phyloP scores from a whole-genome alignment of 1,139 yeast genomes.

The Candida anutae region DNA sequence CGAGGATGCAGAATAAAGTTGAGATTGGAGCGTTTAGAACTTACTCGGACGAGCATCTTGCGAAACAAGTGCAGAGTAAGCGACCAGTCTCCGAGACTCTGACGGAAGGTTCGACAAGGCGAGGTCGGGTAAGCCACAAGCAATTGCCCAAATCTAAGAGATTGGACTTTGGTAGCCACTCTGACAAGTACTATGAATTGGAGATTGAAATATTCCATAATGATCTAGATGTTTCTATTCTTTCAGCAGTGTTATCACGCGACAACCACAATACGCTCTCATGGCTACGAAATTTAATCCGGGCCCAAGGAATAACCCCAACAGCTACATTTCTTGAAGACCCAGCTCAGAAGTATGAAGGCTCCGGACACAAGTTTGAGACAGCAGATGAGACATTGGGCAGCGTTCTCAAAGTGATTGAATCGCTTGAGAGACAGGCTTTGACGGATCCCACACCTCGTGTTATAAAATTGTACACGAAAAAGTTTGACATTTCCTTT shows the following conservation, averaged over 20 bases:
- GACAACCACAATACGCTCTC: conserved; percentile 9
- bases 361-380: conserved; percentile 7
- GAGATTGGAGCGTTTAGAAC: conserved; percentile 94
- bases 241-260: conserved; percentile 7
- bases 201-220: conserved; percentile 59
- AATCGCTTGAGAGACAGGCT: neutral
- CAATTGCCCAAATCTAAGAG: conserved; percentile 40
- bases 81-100: conserved; percentile 1
- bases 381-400: conserved; percentile 8
- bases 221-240: conserved; percentile 39
- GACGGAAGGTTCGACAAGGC: conserved; percentile 1
- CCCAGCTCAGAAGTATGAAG: conserved; percentile 1
- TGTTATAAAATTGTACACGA: conserved; percentile 8
- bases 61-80: conserved; percentile 3
- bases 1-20: conserved; percentile 55
- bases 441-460: neutral
- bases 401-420: conserved; percentile 6
- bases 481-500: conserved; percentile 12
- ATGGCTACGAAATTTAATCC: conserved; percentile 8
- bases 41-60: conserved; percentile 38
- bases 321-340: neutral
- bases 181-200: conserved; percentile 63
- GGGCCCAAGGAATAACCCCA: neutral
- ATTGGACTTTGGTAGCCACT: conserved; percentile 64
- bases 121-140: conserved; percentile 3